These are phyloP conservation scores for Hirschioporus abietinus DNA, from an alignment of 768 basidiomycete species.

Conservation along the genomic window DNA sequence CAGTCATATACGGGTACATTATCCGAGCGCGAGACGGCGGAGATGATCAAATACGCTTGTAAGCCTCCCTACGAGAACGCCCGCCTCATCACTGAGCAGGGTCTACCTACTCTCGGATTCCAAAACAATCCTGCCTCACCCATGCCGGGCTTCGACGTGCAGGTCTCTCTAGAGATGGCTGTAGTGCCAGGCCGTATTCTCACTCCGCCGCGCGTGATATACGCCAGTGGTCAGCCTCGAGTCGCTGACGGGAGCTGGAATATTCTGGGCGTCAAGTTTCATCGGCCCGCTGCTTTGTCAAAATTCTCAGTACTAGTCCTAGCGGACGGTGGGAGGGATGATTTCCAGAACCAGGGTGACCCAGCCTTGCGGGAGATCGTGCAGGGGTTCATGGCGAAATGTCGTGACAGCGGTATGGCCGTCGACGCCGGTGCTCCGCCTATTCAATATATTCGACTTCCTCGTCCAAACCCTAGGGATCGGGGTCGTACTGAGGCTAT, in stretches of 20 bases:
- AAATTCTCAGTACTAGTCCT: constrained; percentile 57
- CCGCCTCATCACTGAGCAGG: constrained; percentile 48
- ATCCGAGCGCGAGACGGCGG: constrained; percentile 50
- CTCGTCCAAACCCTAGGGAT: constrained; percentile 18
- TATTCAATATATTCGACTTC: constrained; percentile 29
- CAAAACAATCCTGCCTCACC: constrained; percentile 30
- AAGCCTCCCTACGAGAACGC: constrained; percentile 59
- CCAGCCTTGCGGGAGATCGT: constrained; percentile 38
- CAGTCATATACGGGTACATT: constrained; percentile 60
- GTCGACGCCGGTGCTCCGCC: constrained; percentile 33
- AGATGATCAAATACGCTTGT: constrained; percentile 71
- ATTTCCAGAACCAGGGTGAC: constrained; percentile 39
- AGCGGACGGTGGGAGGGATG: constrained; percentile 36
- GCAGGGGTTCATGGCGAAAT: constrained; percentile 49
- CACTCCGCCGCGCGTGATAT: constrained; percentile 49
- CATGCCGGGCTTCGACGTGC: constrained; percentile 52
- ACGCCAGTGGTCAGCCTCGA: constrained; percentile 40
- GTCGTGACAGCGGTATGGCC: constrained; percentile 52
- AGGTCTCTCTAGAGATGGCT: constrained; percentile 53
- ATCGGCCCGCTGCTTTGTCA: constrained; percentile 41
- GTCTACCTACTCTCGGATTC: constrained; percentile 53
- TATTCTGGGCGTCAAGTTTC: constrained; percentile 66
- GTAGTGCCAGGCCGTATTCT: constrained; percentile 64
- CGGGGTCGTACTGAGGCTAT: constrained; percentile 35
- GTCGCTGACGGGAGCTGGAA: constrained; percentile 72